Evolutionary conservation across 345 rosid species (phyloP), one percentile per base, ranked within the genome.

Genomic region (Syzygium grande): DNA sequence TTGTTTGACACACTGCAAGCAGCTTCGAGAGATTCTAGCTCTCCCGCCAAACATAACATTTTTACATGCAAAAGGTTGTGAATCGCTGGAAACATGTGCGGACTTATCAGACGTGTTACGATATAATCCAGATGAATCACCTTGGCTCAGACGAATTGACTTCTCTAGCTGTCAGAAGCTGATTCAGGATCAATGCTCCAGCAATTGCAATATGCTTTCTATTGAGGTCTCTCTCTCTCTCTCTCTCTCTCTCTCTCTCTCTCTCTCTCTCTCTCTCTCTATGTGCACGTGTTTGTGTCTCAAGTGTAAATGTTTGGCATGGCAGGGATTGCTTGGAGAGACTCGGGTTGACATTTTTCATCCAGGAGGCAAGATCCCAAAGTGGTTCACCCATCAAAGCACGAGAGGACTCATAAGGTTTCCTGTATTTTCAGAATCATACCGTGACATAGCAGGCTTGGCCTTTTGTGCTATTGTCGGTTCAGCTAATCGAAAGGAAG

Each of bases 301-400:
- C 63, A 25, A 59, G n/a, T 27, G 30, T 59, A 38, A 38, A 38
- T 27, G 29, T 59, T 59, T 30, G 6, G 12, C 11, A 59, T 56
- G 11, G 61, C n/a, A 23, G 61, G 61, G 6, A 56, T 22, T 56
- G 12, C 5, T 56, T 56, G 88, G 88, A 10, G 43, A 55, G 29
- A 25, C 85, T 27, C 78, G 29, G 25, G 15, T 54, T 30, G 54
- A 80, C 53, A 87, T 87, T 41, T 41, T 87, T 25, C 54, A 54
- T 83, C 56, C 56, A 23, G 86, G 88, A 87, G 55, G 85, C 9
- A 85, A 87, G 77, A 54, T 87, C 9, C 88, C 88, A 79, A 19
- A 3, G 0, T 87, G 23, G 51, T 80, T 87, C 55, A 22, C 9
- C 27, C 85, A 52, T 38, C 38, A 53, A 21, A 87, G 54, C 22